phyloP scores from a whole-genome alignment of 495 filamentous ascomycete species.

The Penicilliopsis zonata region DNA sequence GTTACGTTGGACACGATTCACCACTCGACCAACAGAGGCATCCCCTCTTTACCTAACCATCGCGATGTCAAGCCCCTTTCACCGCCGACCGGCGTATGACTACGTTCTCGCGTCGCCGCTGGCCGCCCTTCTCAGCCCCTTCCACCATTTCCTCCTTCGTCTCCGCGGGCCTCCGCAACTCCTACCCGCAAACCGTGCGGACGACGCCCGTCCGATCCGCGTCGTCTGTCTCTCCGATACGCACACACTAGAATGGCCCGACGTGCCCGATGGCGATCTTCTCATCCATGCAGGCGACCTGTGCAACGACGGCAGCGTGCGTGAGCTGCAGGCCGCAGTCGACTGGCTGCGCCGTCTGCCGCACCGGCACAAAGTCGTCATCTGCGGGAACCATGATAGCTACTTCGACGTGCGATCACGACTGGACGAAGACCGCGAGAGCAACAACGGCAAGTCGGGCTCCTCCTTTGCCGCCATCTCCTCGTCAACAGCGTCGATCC shows the following conservation, averaged over 20 bases:
- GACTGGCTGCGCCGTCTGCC: constrained; percentile 67
- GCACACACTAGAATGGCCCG: constrained; percentile 50
- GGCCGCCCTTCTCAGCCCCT: constrained; percentile 31
- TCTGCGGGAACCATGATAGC: constrained; percentile 83
- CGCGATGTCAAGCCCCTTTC: constrained; percentile 33
- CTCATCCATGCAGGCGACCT: constrained; percentile 87
- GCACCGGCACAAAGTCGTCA: constrained; percentile 68
- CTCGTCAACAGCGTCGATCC: constrained; percentile 29
- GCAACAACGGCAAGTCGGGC: constrained; percentile 3
- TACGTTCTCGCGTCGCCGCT: constrained; percentile 39
- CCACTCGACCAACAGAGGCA: too few relatives aligned
- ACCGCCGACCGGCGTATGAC: constrained; percentile 32
- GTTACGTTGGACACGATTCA: too few relatives aligned
- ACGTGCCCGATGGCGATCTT: constrained; percentile 68
- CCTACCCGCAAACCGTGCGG: constrained; percentile 37
- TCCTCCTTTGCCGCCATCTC: constrained; percentile 20
- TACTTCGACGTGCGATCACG: constrained; percentile 56
- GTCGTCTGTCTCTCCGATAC: constrained; percentile 90
- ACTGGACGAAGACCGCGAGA: constrained; percentile 25
- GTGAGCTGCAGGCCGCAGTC: constrained; percentile 62
- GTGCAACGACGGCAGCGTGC: constrained; percentile 54
- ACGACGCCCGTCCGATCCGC: constrained; percentile 44
- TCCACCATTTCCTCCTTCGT: constrained; percentile 50
- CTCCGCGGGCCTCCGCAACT: constrained; percentile 49
- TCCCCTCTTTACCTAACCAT: not conserved